These are phyloP conservation scores for Didymella keratinophila DNA, from an alignment of 2,329 filamentous ascomycete genomes.

Conservation along the genomic window DNA sequence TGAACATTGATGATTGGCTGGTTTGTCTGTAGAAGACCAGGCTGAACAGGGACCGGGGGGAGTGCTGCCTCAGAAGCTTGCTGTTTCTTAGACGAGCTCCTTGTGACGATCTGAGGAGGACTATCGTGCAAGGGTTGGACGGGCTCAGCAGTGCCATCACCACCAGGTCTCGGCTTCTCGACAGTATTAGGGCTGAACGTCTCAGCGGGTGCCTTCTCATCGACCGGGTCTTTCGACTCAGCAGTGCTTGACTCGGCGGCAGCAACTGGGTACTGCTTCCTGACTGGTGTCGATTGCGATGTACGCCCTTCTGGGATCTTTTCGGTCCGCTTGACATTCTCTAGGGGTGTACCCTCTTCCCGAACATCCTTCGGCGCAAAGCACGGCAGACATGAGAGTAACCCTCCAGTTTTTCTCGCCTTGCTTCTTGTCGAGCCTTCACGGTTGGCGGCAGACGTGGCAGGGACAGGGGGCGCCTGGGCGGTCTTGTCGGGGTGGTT, in stretches of 20 bases:
- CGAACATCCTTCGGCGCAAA: conserved; percentile 70
- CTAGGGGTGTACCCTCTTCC: conserved; percentile 54
- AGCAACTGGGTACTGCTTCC: conserved; percentile 51
- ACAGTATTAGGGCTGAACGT: conserved; percentile 30
- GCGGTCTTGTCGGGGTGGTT: conserved; percentile 52
- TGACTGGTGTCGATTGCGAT: conserved; percentile 60
- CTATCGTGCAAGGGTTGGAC: conserved; percentile 30
- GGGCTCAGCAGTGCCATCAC: conserved; percentile 33
- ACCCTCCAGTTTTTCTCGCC: conserved; percentile 52
- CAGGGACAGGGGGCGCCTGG: conserved; percentile 42
- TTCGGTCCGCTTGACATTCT: conserved; percentile 54
- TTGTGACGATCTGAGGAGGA: conserved; percentile 40
- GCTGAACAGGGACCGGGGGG: conserved; percentile 44
- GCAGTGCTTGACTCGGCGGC: conserved; percentile 53
- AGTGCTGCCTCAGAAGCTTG: conserved; percentile 36
- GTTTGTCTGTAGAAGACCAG: conserved; percentile 43
- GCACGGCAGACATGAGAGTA: conserved; percentile 68
- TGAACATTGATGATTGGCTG: conserved; percentile 54
- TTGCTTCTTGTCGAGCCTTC: conserved; percentile 49
- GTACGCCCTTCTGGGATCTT: conserved; percentile 49
- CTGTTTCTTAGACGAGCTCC: conserved; percentile 46
- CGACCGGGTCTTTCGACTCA: conserved; percentile 55
- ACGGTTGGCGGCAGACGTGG: conserved; percentile 39
- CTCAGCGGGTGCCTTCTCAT: conserved; percentile 53
- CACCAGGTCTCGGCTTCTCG: conserved; percentile 34